These are phyloP conservation scores for Vitis rupestris DNA, from an alignment of 164 flowering plant genomes.

Conservation along the genomic window DNA sequence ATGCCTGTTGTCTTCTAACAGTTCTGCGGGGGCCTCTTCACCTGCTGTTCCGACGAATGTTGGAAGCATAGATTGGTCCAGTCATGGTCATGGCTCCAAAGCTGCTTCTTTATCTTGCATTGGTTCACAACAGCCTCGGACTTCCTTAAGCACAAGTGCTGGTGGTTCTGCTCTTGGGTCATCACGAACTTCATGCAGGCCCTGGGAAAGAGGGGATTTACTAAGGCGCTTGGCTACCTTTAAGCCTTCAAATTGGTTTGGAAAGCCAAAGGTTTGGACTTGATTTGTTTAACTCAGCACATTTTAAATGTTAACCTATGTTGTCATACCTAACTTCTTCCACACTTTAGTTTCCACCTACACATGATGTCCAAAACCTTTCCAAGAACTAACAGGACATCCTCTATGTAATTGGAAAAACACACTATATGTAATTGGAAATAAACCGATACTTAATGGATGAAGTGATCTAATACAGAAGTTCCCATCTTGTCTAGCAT, in stretches of 20 bases:
- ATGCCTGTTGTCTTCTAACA: constrained; percentile 24
- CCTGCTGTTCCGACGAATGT: constrained; percentile 75
- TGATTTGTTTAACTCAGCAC: not conserved
- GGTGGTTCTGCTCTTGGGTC: constrained; percentile 81
- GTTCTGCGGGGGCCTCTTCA: constrained; percentile 98
- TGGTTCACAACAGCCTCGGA: constrained; percentile 62
- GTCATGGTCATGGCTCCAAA: constrained; percentile 75
- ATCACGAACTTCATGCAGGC: constrained; percentile 81
- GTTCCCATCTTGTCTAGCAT: too few relatives aligned
- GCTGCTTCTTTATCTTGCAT: constrained; percentile 67
- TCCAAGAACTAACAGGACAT: too few relatives aligned
- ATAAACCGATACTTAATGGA: too few relatives aligned
- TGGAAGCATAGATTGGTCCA: constrained; percentile 69
- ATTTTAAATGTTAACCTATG: not conserved
- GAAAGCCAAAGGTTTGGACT: constrained; percentile 80
- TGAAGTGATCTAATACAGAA: too few relatives aligned
- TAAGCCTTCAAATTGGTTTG: constrained; percentile 85
- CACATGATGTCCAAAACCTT: too few relatives aligned
- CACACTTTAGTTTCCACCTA: too few relatives aligned
- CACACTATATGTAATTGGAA: too few relatives aligned
- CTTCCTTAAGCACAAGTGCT: constrained; percentile 79
- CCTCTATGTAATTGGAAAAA: too few relatives aligned
- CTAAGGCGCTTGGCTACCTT: constrained; percentile 90
- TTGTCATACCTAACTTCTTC: too few relatives aligned
- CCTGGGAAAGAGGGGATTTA: constrained; percentile 97